These are phyloP conservation scores for Penicillium capsulatum DNA, from an alignment of 2,329 filamentous ascomycete genomes.

Conservation along the genomic window DNA sequence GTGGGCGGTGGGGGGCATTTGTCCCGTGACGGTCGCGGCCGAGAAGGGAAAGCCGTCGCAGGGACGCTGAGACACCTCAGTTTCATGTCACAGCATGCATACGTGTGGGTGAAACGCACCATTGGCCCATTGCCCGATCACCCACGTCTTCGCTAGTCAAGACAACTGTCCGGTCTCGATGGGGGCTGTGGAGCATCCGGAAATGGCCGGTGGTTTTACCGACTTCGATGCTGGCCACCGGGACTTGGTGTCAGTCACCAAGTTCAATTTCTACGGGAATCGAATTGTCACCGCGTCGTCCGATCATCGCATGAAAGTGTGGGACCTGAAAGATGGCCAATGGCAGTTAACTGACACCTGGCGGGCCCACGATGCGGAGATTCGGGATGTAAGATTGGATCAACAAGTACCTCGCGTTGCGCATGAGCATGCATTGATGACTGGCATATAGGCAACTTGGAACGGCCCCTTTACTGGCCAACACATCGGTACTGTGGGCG, in stretches of 20 bases:
- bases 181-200: conserved; percentile 24
- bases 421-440: conserved; percentile 18
- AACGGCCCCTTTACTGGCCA: conserved; percentile 86
- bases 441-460: conserved; percentile 70
- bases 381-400: conserved; percentile 65
- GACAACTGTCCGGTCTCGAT: conserved; percentile 11
- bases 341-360: conserved; percentile 84
- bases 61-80: conserved; percentile 19
- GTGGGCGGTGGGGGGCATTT: conserved; percentile 15
- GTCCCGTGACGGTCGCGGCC: conserved; percentile 17
- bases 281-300: conserved; percentile 87
- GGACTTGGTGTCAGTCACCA: conserved; percentile 74
- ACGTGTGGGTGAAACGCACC: conserved; percentile 16
- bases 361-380: conserved; percentile 84
- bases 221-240: conserved; percentile 46
- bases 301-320: conserved; percentile 89
- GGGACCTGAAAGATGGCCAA: conserved; percentile 68
- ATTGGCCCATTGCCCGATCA: conserved; percentile 16
- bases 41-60: conserved; percentile 18
- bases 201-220: conserved; percentile 37
- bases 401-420: conserved; percentile 10
- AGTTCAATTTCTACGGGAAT: conserved; percentile 89
- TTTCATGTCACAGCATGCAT: conserved; percentile 21
- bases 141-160: conserved; percentile 3
- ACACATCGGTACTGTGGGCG: conserved; percentile 79